phyloP scores from a whole-genome alignment of 1,139 yeast species.

The Pichia kudriavzevii region DNA sequence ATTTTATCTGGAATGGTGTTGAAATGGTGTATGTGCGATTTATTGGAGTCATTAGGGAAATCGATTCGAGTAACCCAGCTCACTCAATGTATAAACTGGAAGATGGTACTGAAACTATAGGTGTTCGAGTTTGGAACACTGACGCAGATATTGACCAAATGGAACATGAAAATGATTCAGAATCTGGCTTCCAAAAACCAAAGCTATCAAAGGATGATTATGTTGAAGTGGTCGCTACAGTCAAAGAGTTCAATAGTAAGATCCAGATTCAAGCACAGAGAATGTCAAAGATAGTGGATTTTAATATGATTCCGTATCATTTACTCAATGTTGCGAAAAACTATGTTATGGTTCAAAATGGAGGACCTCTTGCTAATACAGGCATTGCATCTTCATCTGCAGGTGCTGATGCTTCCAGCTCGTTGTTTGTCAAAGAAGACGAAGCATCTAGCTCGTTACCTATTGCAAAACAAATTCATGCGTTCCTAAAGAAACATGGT shows the following conservation, averaged over 20 bases:
- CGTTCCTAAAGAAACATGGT: constrained; percentile 41
- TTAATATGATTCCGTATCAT: constrained; percentile 72
- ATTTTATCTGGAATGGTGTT: constrained; percentile 57
- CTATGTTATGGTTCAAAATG: constrained; percentile 39
- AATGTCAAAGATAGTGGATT: constrained; percentile 55
- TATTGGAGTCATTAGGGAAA: constrained; percentile 45
- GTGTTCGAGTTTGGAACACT: constrained; percentile 64
- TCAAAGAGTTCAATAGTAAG: constrained; percentile 63
- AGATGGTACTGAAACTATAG: constrained; percentile 79
- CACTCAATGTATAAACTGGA: constrained; percentile 55
- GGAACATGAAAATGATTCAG: constrained; percentile 19
- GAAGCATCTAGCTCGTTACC: constrained; percentile 12
- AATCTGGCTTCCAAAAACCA: constrained; percentile 16
- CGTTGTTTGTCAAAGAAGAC: constrained; percentile 1
- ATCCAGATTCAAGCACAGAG: constrained; percentile 60
- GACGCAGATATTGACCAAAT: constrained; percentile 34
- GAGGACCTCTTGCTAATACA: constrained; percentile 22
- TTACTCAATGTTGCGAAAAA: constrained; percentile 50
- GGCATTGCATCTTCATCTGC: neutral
- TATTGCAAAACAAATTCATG: constrained; percentile 8
- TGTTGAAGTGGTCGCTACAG: constrained; percentile 64
- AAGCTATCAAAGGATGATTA: constrained; percentile 33
- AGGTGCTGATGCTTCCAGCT: neutral
- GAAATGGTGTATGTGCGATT: constrained; percentile 43
- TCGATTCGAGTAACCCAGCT: constrained; percentile 44